Conservation (phyloP, 176 grass and related monocot genomes). For the Eragrostis nindensis region DNA sequence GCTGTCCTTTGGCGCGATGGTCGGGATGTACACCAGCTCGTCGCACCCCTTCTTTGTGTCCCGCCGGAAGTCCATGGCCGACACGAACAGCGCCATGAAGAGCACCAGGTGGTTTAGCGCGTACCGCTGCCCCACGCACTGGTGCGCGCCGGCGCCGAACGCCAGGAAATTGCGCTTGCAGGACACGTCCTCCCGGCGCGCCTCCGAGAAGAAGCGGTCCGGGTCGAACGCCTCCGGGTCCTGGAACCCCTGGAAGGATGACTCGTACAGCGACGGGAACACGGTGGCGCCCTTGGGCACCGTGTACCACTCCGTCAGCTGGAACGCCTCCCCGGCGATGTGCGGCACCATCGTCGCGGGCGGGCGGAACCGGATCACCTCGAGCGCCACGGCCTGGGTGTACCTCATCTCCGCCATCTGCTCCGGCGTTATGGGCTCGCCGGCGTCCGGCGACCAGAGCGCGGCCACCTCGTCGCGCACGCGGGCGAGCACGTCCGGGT, state of each 20-base stretch:
- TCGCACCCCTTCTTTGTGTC: constrained; percentile 57
- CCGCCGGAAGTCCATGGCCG: constrained; percentile 59
- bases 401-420: constrained; percentile 68
- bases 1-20: constrained; percentile 65
- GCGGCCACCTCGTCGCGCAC: constrained; percentile 62
- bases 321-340: constrained; percentile 68
- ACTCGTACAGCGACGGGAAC: constrained; percentile 77
- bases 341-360: constrained; percentile 75
- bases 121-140: constrained; percentile 80
- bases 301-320: constrained; percentile 84
- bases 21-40: constrained; percentile 63
- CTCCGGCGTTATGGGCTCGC: constrained; percentile 52
- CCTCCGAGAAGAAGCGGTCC: constrained; percentile 70
- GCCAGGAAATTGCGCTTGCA: constrained; percentile 66
- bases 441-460: constrained; percentile 53
- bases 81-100: constrained; percentile 69
- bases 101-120: constrained; percentile 72
- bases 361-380: constrained; percentile 69
- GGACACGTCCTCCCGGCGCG: constrained; percentile 61
- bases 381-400: constrained; percentile 80
- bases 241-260: constrained; percentile 79
- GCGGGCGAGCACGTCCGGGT: constrained; percentile 63
- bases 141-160: constrained; percentile 82
- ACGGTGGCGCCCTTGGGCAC: constrained; percentile 84
- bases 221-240: constrained; percentile 68